phyloP scores from a whole-genome alignment of 1,139 yeast genomes.

The Kazachstania sp. region DNA sequence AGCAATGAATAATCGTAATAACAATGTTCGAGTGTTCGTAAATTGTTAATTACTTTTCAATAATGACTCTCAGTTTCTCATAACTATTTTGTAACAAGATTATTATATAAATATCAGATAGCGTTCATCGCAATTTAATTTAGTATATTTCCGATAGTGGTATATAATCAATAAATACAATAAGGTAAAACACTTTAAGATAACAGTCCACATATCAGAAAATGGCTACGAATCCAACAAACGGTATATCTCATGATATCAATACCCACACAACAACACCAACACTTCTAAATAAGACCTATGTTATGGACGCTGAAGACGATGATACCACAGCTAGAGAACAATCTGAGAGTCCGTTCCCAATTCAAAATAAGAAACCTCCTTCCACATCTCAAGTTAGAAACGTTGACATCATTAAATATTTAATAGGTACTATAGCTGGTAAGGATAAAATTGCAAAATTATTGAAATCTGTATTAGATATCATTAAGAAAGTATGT shows the following conservation, averaged over 20 bases:
- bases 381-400: background rate
- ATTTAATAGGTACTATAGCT: conserved; percentile 8
- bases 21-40: no score
- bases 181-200: no score
- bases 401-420: conserved; percentile 5
- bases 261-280: background rate
- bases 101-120: no score
- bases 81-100: no score
- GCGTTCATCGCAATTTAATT: no score
- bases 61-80: no score
- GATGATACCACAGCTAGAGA: conserved; percentile 1
- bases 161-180: no score
- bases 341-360: conserved; percentile 1
- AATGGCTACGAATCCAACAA: background rate
- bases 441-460: conserved; percentile 71
- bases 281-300: background rate
- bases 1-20: no score
- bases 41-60: no score
- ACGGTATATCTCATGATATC: background rate
- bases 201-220: background rate
- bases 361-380: background rate
- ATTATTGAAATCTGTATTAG: conserved; percentile 49
- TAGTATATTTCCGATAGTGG: no score
- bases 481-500: conserved; percentile 39
- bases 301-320: conserved; percentile 1